Conservation (phyloP, 2,329 filamentous ascomycete genomes). For the Stemphylium vesicarium region DNA sequence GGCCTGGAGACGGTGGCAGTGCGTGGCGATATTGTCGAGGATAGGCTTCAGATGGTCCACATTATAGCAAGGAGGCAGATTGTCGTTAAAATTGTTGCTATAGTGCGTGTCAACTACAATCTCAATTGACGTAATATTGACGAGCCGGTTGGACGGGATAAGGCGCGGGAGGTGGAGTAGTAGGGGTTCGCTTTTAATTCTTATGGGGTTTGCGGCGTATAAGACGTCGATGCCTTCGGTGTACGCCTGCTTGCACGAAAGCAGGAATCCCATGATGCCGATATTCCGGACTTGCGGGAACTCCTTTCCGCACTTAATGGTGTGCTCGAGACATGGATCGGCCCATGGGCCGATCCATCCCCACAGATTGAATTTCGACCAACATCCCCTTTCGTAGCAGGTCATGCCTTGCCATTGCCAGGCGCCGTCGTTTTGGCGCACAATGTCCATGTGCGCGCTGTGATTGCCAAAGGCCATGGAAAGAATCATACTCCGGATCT, state of each 20-base stretch:
- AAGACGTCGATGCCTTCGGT: conserved; percentile 17
- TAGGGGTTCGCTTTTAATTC: conserved; percentile 10
- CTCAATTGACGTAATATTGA: conserved; percentile 8
- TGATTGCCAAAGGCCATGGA: conserved; percentile 6
- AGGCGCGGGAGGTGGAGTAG: conserved; percentile 16
- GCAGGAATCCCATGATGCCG: conserved; percentile 16
- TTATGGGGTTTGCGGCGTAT: conserved; percentile 14
- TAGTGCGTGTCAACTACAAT: background rate
- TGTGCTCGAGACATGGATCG: too few species aligned
- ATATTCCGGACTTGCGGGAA: background rate
- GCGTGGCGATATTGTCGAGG: conserved; percentile 10
- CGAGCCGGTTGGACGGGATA: conserved; percentile 10
- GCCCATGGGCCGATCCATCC: too few species aligned
- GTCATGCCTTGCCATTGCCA: too few species aligned
- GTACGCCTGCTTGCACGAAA: conserved; percentile 20
- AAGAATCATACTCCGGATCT: conserved; percentile 9
- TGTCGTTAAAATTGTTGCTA: background rate
- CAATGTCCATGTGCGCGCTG: too few species aligned
- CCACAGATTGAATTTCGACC: too few species aligned
- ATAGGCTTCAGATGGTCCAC: conserved; percentile 11
- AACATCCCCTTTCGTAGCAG: too few species aligned
- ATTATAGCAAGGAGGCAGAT: background rate
- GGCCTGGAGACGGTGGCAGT: conserved; percentile 5
- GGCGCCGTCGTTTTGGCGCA: too few species aligned
- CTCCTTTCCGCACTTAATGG: too few species aligned